Evolutionary conservation across 2,329 filamentous ascomycete genomes (phyloP).

Genomic region (Apiospora marii): DNA sequence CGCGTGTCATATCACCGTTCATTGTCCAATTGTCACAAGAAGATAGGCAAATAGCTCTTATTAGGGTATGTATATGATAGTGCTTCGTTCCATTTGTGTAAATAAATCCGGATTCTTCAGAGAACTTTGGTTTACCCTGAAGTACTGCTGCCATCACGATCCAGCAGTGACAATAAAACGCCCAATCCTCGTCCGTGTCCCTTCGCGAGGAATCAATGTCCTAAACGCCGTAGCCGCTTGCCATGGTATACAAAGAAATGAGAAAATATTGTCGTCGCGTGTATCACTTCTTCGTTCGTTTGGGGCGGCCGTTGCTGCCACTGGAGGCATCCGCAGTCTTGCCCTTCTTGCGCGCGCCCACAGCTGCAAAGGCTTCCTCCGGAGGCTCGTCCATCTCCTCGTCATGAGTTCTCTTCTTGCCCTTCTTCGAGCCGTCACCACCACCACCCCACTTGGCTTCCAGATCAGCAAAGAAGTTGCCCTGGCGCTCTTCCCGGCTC

Average conservation of each 20-base stretch:
- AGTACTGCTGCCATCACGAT: not conserved
- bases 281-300: conserved; percentile 29
- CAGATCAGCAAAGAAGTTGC: conserved; percentile 81
- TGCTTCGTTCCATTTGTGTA: not conserved
- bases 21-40: not conserved
- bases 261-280: not conserved
- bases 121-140: not conserved
- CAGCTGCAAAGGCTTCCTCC: conserved; percentile 67
- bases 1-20: not conserved
- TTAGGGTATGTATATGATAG: not conserved
- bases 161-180: not conserved
- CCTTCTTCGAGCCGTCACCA: conserved; percentile 50
- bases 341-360: conserved; percentile 55
- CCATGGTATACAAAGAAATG: conserved; percentile 23
- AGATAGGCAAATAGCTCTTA: not conserved
- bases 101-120: not conserved
- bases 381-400: conserved; percentile 53
- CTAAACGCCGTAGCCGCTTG: not conserved
- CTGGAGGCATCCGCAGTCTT: conserved; percentile 33
- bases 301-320: conserved; percentile 23
- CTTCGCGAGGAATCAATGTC: not conserved
- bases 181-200: not conserved
- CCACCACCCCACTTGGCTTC: conserved; percentile 50
- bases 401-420: conserved; percentile 66
- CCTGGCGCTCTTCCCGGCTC: conserved; percentile 70